Evolutionary conservation across 2,329 filamentous ascomycete species (phyloP).

Genomic region (Aureobasidium mangrovei): DNA sequence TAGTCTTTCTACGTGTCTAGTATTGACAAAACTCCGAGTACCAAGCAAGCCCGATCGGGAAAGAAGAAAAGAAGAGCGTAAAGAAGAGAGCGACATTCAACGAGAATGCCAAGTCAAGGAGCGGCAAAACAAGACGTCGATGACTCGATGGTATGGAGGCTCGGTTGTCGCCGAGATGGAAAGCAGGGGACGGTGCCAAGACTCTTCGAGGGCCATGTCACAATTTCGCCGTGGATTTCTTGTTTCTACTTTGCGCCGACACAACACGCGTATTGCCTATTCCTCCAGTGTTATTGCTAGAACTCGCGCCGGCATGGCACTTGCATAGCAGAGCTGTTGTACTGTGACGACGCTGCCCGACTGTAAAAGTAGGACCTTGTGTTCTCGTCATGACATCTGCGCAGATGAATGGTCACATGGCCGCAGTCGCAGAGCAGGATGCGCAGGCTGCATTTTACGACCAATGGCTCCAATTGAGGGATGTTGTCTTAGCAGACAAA

Average conservation of each 20-base stretch:
- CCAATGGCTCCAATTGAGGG: conserved; percentile 71
- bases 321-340: not conserved
- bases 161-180: not conserved
- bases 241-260: not conserved
- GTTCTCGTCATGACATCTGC: not conserved
- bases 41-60: not conserved
- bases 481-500: conserved; percentile 69
- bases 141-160: conserved; percentile 3
- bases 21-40: not conserved
- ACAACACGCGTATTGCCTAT: conserved; percentile 3
- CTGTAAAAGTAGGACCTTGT: not conserved
- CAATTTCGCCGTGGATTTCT: conserved; percentile 2
- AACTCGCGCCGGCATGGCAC: not conserved
- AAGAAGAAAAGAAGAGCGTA: not conserved
- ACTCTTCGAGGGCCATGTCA: not conserved
- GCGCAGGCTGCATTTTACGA: conserved; percentile 51
- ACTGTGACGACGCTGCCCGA: conserved; percentile 3
- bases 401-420: conserved; percentile 12
- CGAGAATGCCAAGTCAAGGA: not conserved
- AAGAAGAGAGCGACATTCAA: conserved; percentile 3
- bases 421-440: not conserved
- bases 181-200: not conserved
- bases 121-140: conserved; percentile 2
- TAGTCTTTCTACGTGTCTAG: not conserved
- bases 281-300: not conserved